Evolutionary conservation across 805 yeast genomes (phyloP), one percentile per base, ranked within the genome.

Genomic region (Saccharomycopsis capsularis): DNA sequence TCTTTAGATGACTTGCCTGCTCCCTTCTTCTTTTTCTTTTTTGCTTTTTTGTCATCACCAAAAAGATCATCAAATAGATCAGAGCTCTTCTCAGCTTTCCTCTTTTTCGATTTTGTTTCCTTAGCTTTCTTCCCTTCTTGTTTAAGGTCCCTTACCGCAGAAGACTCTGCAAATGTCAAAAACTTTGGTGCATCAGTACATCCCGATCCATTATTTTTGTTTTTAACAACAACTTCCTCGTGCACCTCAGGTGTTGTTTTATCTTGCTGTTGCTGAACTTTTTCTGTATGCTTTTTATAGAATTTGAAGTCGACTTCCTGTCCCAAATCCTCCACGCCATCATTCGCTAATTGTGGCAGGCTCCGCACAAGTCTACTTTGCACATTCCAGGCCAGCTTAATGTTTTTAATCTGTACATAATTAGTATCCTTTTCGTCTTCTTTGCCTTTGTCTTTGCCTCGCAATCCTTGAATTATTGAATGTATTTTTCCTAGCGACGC

Each of bases 401-500:
- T 27, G 7, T 27, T 27, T 7, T 27, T 27, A 7, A 13, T 27
- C 32, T 27, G 19, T 16, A n/a, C 6, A 9, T n/a, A 6, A 34
- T 5, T 11, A 34, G 19, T 13, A 16, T 34, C 38, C 7, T 11
- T 34, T 5, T 34, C 18, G 38, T 13, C 32, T 27, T 27, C 13
- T 7, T 27, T 7, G 11, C 32, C 7, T 27, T 27, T 27, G 13
- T 9, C 38, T 9, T 9, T n/a, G 19, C 15, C n/a, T 34, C 38
- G 5, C 38, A 29, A 9, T 34, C 7, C 19, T 6, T 11, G 19
- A 9, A 34, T 9, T 34, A 60, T 35, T 3, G 49, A 30, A 38
- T 61, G 57, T 6, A 74, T 53, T 40, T 66, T 64, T 11, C 77
- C 63, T 24, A 68, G 51, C 21, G 63, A 51, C 0, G 75, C 82